A percentile compares a stretch with the other conserved stretches of the same genome.
phyloP scores from a whole-genome alignment of 2,329 filamentous ascomycete genomes.

The Decorospora gaudefroyi region DNA sequence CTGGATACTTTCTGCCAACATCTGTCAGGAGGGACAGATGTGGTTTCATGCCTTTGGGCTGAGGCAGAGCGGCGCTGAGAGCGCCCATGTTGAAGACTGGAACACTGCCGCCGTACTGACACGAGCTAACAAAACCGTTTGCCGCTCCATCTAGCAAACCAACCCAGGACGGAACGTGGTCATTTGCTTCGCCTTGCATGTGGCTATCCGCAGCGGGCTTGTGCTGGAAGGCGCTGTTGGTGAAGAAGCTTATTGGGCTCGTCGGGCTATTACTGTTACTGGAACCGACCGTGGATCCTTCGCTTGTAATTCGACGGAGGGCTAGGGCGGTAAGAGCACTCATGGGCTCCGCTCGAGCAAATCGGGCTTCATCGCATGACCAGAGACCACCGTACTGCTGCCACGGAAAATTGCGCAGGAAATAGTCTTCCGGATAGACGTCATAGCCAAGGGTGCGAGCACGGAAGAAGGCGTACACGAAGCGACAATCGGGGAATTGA shows the following conservation, averaged over 20 bases:
- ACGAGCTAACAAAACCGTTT: constrained; percentile 3
- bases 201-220: constrained; percentile 1
- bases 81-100: constrained; percentile 28
- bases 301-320: constrained; percentile 38
- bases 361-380: constrained; percentile 46
- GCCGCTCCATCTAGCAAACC: constrained; percentile 21
- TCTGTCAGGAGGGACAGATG: constrained; percentile 34
- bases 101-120: constrained; percentile 6
- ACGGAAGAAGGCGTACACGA: constrained; percentile 48
- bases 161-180: constrained; percentile 14
- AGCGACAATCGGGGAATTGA: constrained; percentile 46
- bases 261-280: constrained; percentile 21
- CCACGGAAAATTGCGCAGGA: constrained; percentile 47
- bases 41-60: constrained; percentile 10
- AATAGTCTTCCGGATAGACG: constrained; percentile 48
- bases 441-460: constrained; percentile 45
- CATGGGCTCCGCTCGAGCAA: constrained; percentile 37
- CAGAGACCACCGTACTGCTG: constrained; percentile 47
- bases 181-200: constrained; percentile 1
- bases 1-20: constrained; percentile 37
- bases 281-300: constrained; percentile 25
- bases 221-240: constrained; percentile 19
- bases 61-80: constrained; percentile 10
- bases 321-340: constrained; percentile 31
- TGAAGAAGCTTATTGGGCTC: constrained; percentile 22